Evolutionary conservation across 805 yeast species (phyloP).

Genomic region (Cyberlindnera euphorbiae): DNA sequence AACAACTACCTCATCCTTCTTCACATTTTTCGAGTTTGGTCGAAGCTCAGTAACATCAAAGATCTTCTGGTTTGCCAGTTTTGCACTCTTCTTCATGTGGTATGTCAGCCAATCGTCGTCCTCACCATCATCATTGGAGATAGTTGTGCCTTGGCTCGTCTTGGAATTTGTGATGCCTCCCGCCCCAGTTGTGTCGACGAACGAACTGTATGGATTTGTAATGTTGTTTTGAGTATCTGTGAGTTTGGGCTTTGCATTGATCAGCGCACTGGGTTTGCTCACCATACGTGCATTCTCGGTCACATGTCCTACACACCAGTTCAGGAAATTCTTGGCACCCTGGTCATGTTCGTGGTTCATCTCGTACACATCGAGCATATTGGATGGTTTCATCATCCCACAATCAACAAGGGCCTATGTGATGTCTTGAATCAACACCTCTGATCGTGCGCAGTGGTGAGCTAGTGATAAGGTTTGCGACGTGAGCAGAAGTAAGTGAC

Average conservation of each 20-base stretch:
- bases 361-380: conserved; percentile 50
- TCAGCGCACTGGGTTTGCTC: conserved; percentile 27
- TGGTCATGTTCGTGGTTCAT: conserved; percentile 37
- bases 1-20: conserved; percentile 15
- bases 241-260: conserved; percentile 13
- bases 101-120: conserved; percentile 35
- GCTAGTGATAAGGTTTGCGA: conserved; percentile 47
- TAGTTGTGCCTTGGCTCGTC: too few species aligned
- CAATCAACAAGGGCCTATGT: conserved; percentile 63
- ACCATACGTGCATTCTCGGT: conserved; percentile 39
- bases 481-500: conserved; percentile 54
- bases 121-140: conserved; percentile 4
- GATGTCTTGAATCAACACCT: conserved; percentile 58
- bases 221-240: conserved; percentile 2
- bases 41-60: conserved; percentile 22
- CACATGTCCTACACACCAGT: conserved; percentile 50
- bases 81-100: conserved; percentile 27
- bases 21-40: conserved; percentile 1
- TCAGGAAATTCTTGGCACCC: conserved; percentile 47
- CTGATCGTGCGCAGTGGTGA: conserved; percentile 39
- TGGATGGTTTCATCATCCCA: conserved; percentile 58
- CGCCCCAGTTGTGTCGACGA: too few species aligned
- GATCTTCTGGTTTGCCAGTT: conserved; percentile 16
- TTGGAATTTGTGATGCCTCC: too few species aligned
- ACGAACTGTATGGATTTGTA: neutral